Percentiles rank a stretch among this genome's conserved stretches.
These are phyloP conservation scores for Colletotrichum karsti DNA, from an alignment of 2,329 filamentous ascomycete species.

Conservation along the genomic window DNA sequence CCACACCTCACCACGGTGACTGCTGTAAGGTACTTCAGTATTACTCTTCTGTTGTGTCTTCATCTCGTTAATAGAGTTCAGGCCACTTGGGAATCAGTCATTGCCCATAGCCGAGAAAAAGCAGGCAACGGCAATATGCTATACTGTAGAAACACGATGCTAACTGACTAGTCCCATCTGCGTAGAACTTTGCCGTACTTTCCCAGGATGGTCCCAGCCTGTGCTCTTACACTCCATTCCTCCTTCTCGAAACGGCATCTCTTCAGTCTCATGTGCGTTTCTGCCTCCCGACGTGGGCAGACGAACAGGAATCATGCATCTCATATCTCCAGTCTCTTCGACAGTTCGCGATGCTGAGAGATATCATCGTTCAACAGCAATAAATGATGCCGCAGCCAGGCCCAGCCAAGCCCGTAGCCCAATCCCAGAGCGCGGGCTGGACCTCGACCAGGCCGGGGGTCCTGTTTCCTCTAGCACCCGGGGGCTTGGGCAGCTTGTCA, in stretches of 20 bases:
- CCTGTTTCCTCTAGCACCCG: not conserved
- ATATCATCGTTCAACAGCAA: not conserved
- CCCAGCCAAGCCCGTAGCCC: not conserved
- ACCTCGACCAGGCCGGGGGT: no score
- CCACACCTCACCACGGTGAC: no score
- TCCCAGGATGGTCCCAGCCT: slow-evolving; percentile 13
- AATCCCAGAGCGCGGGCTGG: slow-evolving; percentile 1
- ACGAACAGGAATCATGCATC: not conserved
- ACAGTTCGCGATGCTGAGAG: not conserved
- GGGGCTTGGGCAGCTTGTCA: not conserved
- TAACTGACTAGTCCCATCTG: slow-evolving; percentile 12
- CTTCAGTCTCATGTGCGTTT: not conserved
- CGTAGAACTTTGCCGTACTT: not conserved
- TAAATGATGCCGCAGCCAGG: not conserved
- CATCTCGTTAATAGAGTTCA: slow-evolving; percentile 10
- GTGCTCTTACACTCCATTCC: not conserved
- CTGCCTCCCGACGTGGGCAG: no score
- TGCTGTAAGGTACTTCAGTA: no score
- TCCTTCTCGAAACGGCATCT: not conserved
- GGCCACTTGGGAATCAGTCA: not conserved
- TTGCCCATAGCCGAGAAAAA: not conserved
- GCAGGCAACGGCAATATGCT: not conserved
- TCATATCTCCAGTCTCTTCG: not conserved
- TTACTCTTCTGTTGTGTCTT: no score
- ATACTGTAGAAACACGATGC: not conserved